These are phyloP conservation scores for Canna indica DNA, from an alignment of 176 grass and related monocot species.

Conservation along the genomic window DNA sequence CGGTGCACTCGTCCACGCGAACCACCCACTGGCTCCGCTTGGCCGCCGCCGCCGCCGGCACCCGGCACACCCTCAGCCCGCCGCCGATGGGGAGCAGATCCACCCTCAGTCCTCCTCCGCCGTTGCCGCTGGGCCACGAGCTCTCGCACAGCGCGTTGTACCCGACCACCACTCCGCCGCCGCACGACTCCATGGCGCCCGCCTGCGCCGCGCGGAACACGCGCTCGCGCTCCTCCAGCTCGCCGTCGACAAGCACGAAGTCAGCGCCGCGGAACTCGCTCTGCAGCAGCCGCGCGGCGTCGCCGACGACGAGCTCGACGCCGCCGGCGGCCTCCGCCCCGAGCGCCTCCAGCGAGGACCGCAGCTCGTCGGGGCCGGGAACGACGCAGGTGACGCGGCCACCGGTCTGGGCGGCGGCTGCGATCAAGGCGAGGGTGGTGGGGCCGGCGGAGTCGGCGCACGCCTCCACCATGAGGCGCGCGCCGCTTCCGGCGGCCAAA, in stretches of 20 bases:
- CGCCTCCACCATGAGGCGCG: constrained; percentile 20
- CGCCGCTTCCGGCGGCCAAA: constrained; percentile 20
- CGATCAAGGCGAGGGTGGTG: constrained; percentile 15
- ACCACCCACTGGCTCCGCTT: constrained; percentile 18
- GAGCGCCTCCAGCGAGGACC: background rate
- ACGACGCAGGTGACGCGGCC: constrained; percentile 14
- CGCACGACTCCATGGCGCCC: constrained; percentile 6
- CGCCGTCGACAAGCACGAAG: constrained; percentile 22
- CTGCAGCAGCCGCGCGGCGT: background rate
- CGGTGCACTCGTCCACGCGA: constrained; percentile 19
- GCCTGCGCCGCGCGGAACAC: constrained; percentile 12
- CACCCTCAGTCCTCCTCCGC: background rate
- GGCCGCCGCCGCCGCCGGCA: background rate
- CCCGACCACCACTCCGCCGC: constrained; percentile 12
- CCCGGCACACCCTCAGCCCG: constrained; percentile 18
- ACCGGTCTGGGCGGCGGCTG: constrained; percentile 15
- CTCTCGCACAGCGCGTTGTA: constrained; percentile 1
- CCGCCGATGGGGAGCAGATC: constrained; percentile 19
- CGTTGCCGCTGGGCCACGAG: background rate
- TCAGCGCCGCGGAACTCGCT: constrained; percentile 9
- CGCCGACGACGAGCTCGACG: constrained; percentile 16
- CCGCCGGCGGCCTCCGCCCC: background rate
- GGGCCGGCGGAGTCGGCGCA: constrained; percentile 4
- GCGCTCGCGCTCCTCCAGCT: background rate
- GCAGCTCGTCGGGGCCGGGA: constrained; percentile 1